Evolutionary conservation across 441 rosid species (phyloP).

Genomic region (Populus tomentosa): DNA sequence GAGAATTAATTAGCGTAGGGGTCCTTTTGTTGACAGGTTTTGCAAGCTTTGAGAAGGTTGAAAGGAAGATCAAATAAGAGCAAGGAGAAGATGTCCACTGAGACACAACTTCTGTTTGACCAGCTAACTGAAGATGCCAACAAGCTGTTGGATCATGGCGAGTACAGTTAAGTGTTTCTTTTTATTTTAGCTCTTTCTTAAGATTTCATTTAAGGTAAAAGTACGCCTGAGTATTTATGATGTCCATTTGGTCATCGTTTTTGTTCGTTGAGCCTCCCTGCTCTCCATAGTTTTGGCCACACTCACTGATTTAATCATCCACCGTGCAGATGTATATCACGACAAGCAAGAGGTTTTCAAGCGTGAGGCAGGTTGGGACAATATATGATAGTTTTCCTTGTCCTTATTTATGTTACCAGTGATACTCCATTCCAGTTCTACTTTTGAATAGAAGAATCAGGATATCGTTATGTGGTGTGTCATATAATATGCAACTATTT

Average conservation of each 20-base stretch:
- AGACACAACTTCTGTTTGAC: constrained; percentile 73
- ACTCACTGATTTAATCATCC: constrained; percentile 11
- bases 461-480: not conserved
- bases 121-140: constrained; percentile 95
- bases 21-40: constrained; percentile 45
- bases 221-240: not conserved
- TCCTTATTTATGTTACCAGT: not conserved
- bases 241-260: not conserved
- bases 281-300: not conserved
- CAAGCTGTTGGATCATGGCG: constrained; percentile 79
- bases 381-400: not conserved
- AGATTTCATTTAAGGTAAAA: not conserved
- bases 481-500: not conserved
- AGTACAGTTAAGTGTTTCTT: constrained; percentile 59
- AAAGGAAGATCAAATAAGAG: constrained; percentile 74
- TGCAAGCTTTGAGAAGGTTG: constrained; percentile 83
- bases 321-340: constrained; percentile 74
- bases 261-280: not conserved
- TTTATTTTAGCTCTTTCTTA: not conserved
- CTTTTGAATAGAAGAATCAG: not conserved
- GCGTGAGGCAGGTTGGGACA: constrained; percentile 83
- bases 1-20: not conserved
- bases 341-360: constrained; percentile 72
- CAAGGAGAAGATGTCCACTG: constrained; percentile 81
- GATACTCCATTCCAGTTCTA: not conserved